phyloP scores from a whole-genome alignment of 2,329 filamentous ascomycete species.

The Alternaria ventricosa region DNA sequence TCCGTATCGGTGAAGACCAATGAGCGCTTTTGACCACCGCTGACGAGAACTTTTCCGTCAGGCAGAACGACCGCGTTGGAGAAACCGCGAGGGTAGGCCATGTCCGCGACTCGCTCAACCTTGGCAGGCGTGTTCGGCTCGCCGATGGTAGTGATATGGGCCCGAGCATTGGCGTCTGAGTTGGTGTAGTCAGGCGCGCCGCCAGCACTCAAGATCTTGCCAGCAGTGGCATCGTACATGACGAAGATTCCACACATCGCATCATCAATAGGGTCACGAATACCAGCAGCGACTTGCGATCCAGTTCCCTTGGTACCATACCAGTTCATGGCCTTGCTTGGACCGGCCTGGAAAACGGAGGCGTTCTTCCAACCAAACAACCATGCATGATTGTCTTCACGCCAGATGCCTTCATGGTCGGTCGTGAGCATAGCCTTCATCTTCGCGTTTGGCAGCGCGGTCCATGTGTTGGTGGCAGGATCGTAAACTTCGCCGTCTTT shows the following conservation, averaged over 20 bases:
- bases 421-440: constrained; percentile 28
- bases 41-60: constrained; percentile 37
- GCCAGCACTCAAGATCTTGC: constrained; percentile 33
- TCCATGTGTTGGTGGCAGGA: constrained; percentile 29
- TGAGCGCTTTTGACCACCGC: constrained; percentile 32
- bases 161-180: constrained; percentile 24
- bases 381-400: constrained; percentile 35
- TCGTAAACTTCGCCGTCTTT: constrained; percentile 35
- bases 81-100: constrained; percentile 33
- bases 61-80: constrained; percentile 34
- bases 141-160: constrained; percentile 31
- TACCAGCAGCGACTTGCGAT: constrained; percentile 25
- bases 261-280: constrained; percentile 23
- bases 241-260: constrained; percentile 35
- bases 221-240: constrained; percentile 33
- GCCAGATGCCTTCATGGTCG: constrained; percentile 30
- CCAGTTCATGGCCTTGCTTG: constrained; percentile 35
- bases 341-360: constrained; percentile 33
- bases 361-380: constrained; percentile 29
- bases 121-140: constrained; percentile 20
- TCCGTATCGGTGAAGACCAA: constrained; percentile 31
- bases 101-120: constrained; percentile 33
- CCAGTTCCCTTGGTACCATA: constrained; percentile 30
- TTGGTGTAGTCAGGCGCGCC: constrained; percentile 34
- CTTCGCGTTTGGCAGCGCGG: constrained; percentile 23